Conservation (phyloP, 164 flowering plant species). For the Stephania cephalantha region DNA sequence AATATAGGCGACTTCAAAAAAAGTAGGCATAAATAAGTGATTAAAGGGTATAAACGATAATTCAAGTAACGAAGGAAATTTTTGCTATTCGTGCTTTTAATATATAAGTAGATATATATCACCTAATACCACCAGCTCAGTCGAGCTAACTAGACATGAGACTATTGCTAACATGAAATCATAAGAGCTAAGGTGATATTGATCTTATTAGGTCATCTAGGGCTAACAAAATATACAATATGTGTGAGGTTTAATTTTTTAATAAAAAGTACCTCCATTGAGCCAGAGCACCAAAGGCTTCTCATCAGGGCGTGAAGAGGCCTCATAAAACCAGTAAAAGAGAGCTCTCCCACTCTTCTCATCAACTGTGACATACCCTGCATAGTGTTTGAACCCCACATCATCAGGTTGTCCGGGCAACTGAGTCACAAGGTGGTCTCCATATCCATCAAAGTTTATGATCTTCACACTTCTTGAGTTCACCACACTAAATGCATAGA, state of each 20-base stretch:
- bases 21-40: too few relatives aligned
- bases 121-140: too few relatives aligned
- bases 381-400: constrained; percentile 52
- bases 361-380: constrained; percentile 68
- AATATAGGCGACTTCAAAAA: too few relatives aligned
- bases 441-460: not conserved
- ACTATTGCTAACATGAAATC: too few relatives aligned
- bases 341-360: constrained; percentile 60
- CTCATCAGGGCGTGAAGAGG: constrained; percentile 33
- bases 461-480: not conserved
- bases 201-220: too few relatives aligned
- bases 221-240: not conserved
- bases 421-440: constrained; percentile 50
- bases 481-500: not conserved
- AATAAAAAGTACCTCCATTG: constrained; percentile 59
- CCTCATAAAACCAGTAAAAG: constrained; percentile 87
- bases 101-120: too few relatives aligned
- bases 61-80: too few relatives aligned
- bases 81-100: too few relatives aligned
- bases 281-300: constrained; percentile 84
- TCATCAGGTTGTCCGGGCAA: constrained; percentile 57
- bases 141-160: too few relatives aligned
- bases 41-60: too few relatives aligned
- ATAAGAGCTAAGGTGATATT: too few relatives aligned
- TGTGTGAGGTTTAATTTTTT: not conserved